Base-by-base conservation (phyloP, 2,329 filamentous ascomycete species). In the Knoxdaviesia capensis region DNA sequence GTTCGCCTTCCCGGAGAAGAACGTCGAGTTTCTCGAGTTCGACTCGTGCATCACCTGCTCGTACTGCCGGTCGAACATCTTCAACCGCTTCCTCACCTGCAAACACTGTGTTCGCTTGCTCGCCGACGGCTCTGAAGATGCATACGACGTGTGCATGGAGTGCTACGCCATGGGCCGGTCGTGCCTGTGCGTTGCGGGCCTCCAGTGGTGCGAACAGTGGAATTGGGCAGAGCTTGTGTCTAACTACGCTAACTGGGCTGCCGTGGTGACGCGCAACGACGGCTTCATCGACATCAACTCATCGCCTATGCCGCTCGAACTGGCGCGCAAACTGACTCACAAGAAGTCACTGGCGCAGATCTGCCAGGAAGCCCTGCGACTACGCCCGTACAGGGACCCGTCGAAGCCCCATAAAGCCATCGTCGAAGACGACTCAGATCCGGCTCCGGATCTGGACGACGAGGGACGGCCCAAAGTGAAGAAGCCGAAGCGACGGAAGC, bases 131-230 rank as follows among this genome's bases (percentile, higher is more conserved):
- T 74, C 69, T 10, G 79, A 85, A 43, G 83, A 96, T 53, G 83
- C 83, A 0, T 98, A 96, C 55, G 90, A 98, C 56, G 70, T 98
- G 28, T 98, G 90, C 54, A 87, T 98, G 82, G 90, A 98, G 50
- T 98, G 90, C 54, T 98, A 93, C 54, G 81, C 77, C n/a, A 93
- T 96, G 81, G 90, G 90, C 28, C 75, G 90, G 41, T 94, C 87
- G 38, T 98, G 90, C 55, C 74, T 73, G 3, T 98, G 90, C 53
- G 71, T 93, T 41, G 93, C 87, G 4, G 77, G 76, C 20, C 69
- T 94, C 7, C 75, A 73, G 46, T 98, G 88, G 87, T 85, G 84
- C 41, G 87, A 98, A 55, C 90, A 96, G 55, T 94, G 87, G 69
- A 64, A 72, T 8, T 96, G 87, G 87, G 68, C 74, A 36, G 75